Evolutionary conservation across 2,329 filamentous ascomycete species (phyloP).

Genomic region (Allantophomopsis cytisporea): DNA sequence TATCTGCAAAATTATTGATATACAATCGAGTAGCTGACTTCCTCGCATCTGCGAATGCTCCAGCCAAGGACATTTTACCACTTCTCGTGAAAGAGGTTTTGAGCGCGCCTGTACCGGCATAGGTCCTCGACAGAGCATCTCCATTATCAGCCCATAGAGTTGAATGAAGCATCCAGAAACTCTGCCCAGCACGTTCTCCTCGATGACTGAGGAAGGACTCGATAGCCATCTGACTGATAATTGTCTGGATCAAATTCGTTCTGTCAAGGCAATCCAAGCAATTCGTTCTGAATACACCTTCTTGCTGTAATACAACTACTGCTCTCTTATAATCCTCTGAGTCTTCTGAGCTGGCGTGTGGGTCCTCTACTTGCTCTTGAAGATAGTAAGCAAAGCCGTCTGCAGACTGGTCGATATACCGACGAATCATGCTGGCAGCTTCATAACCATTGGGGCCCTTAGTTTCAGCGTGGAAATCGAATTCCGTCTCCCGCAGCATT

Average conservation of each 20-base stretch:
- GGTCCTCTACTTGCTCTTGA: conserved; percentile 48
- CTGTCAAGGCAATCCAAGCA: conserved; percentile 92
- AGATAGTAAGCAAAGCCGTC: conserved; percentile 90
- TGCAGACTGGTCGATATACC: conserved; percentile 64
- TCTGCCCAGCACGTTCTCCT: conserved; percentile 52
- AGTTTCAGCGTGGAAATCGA: conserved; percentile 94
- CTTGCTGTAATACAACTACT: conserved; percentile 72
- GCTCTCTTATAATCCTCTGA: conserved; percentile 23
- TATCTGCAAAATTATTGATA: conserved; percentile 96
- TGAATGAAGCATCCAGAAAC: conserved; percentile 88
- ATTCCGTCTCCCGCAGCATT: conserved; percentile 70
- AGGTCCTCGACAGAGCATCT: conserved; percentile 86
- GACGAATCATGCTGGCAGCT: conserved; percentile 72
- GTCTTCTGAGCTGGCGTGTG: conserved; percentile 21
- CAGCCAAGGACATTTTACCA: conserved; percentile 91
- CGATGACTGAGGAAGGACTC: conserved; percentile 71
- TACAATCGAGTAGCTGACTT: conserved; percentile 92
- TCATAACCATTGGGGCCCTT: conserved; percentile 78
- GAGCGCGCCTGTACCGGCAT: conserved; percentile 87
- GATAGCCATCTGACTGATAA: conserved; percentile 87
- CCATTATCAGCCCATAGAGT: conserved; percentile 96
- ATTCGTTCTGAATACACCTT: conserved; percentile 92
- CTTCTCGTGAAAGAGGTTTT: conserved; percentile 91
- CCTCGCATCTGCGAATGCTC: conserved; percentile 84
- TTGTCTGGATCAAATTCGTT: conserved; percentile 91